Conservation (phyloP, 2,329 filamentous ascomycete genomes). For the Nigrospora osmanthi region DNA sequence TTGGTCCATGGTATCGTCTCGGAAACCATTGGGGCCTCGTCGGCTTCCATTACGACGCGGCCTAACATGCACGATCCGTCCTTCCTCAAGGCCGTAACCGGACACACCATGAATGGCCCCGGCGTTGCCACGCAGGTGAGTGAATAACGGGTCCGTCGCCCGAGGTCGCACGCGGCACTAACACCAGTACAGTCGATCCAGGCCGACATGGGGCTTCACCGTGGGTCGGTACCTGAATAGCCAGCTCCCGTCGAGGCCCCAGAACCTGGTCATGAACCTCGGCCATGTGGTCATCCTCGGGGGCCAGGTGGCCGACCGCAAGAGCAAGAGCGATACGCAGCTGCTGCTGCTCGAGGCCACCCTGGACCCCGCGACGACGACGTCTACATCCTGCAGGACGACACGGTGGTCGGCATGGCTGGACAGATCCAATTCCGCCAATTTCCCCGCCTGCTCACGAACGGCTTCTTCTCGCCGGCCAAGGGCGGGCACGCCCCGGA, state of each 20-base stretch:
- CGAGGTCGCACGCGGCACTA: too few species aligned
- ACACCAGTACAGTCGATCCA: constrained; percentile 32
- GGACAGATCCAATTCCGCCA: constrained; percentile 27
- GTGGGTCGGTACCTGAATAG: constrained; percentile 52
- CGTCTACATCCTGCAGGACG: constrained; percentile 25
- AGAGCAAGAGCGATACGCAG: constrained; percentile 13
- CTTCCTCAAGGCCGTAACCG: constrained; percentile 26
- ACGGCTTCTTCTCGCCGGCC: constrained; percentile 27
- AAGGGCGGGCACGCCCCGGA: too few species aligned
- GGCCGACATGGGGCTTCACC: constrained; percentile 58
- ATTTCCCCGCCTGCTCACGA: constrained; percentile 25
- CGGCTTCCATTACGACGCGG: constrained; percentile 22
- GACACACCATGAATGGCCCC: constrained; percentile 33
- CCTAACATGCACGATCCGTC: constrained; percentile 31
- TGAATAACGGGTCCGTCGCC: not conserved
- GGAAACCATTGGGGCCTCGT: constrained; percentile 17
- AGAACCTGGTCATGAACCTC: constrained; percentile 27
- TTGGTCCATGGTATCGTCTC: constrained; percentile 27
- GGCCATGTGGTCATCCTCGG: constrained; percentile 27
- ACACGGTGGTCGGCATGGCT: constrained; percentile 22
- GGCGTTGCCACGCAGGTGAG: constrained; percentile 36
- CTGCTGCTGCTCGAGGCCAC: constrained; percentile 24
- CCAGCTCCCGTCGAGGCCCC: constrained; percentile 36
- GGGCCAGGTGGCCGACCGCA: constrained; percentile 21
- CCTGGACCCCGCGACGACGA: constrained; percentile 22